A percentile compares a stretch with the other conserved stretches of the same genome.
These are phyloP conservation scores for Mycena indigotica DNA, from an alignment of 768 basidiomycete species.

Conservation along the genomic window DNA sequence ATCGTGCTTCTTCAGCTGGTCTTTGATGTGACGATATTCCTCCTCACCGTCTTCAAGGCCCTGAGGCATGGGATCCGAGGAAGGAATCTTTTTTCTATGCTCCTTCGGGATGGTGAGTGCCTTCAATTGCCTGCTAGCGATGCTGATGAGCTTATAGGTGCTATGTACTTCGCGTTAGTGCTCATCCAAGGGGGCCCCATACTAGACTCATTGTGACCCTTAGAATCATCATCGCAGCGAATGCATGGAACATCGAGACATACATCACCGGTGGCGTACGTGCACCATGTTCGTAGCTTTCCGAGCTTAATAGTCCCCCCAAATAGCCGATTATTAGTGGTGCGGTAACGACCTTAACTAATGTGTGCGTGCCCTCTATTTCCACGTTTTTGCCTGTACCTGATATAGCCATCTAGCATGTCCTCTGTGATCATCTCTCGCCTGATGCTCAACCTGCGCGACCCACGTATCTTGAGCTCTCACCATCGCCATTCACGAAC, in stretches of 20 bases:
- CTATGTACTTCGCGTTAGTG: constrained; percentile 16
- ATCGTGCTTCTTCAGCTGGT: constrained; percentile 6
- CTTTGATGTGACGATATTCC: constrained; percentile 27
- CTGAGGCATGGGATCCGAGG: constrained; percentile 1
- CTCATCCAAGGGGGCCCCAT: not conserved
- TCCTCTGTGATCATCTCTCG: constrained; percentile 12
- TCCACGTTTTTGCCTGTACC: not conserved
- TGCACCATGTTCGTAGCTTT: too few species aligned
- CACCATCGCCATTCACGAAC: not conserved
- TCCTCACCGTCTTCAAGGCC: constrained; percentile 23
- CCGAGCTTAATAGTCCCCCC: not conserved
- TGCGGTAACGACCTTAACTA: constrained; percentile 4
- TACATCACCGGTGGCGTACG: constrained; percentile 15
- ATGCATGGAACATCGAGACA: constrained; percentile 13
- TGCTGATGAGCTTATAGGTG: constrained; percentile 1
- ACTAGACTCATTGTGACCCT: too few species aligned
- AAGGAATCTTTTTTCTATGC: constrained; percentile 3
- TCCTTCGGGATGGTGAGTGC: constrained; percentile 17
- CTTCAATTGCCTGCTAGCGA: not conserved
- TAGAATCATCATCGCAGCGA: constrained; percentile 13
- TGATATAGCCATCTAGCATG: constrained; percentile 1
- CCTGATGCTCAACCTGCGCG: constrained; percentile 17
- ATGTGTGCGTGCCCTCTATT: constrained; percentile 5
- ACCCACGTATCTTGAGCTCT: constrained; percentile 6
- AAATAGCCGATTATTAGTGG: constrained; percentile 16